These are phyloP conservation scores for Neofusicoccum ribis DNA, from an alignment of 2,329 filamentous ascomycete species.

Conservation along the genomic window DNA sequence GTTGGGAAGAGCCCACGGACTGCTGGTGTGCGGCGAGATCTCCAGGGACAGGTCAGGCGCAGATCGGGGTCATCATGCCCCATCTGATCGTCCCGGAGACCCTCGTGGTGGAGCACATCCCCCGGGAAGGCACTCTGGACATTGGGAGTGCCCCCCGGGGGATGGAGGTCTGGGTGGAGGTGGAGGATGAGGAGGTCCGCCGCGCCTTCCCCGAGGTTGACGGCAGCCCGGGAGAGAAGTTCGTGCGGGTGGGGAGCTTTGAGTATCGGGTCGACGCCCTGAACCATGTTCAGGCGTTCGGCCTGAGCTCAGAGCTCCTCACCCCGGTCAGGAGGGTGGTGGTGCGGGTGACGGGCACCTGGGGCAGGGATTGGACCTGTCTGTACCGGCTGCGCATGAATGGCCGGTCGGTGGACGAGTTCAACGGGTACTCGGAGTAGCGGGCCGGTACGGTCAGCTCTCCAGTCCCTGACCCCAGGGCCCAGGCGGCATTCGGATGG, in stretches of 20 bases:
- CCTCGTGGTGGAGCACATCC: constrained; percentile 50
- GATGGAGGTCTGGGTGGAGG: constrained; percentile 48
- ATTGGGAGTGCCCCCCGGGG: constrained; percentile 43
- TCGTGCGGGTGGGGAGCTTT: constrained; percentile 43
- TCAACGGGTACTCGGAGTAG: background rate
- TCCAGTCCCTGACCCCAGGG: background rate
- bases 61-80: constrained; percentile 59
- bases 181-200: constrained; percentile 22
- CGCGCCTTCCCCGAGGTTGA: constrained; percentile 46
- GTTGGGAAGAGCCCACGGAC: constrained; percentile 78
- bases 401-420: constrained; percentile 29
- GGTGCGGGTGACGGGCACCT: constrained; percentile 45
- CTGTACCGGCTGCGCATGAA: constrained; percentile 49
- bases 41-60: constrained; percentile 55
- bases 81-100: constrained; percentile 39
- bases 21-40: constrained; percentile 72
- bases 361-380: constrained; percentile 47
- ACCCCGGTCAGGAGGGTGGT: constrained; percentile 35
- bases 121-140: constrained; percentile 40
- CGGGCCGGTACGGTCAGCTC: constrained; percentile 1
- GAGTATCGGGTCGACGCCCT: constrained; percentile 43
- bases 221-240: constrained; percentile 25
- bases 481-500: background rate
- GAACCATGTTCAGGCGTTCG: constrained; percentile 46
- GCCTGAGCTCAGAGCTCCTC: constrained; percentile 31